Evolutionary conservation across 441 rosid genomes (phyloP).

Genomic region (Eruca vesicaria): DNA sequence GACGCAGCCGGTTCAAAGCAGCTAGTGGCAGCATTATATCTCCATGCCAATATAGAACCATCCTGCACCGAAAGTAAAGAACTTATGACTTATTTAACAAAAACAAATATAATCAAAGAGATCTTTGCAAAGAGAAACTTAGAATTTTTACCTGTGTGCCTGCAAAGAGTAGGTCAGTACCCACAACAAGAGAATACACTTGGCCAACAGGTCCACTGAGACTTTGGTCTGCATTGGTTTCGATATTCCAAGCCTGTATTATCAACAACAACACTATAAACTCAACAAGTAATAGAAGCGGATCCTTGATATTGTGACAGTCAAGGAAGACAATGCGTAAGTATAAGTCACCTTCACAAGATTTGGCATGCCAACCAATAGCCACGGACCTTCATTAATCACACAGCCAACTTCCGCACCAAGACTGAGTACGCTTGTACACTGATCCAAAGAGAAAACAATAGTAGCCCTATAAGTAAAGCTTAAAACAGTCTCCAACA

Average conservation of each 20-base stretch:
- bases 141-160: slow-evolving; percentile 42
- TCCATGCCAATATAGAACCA: slow-evolving; percentile 92
- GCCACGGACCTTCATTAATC: slow-evolving; percentile 97
- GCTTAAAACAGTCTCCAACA: slow-evolving; percentile 2
- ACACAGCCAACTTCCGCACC: slow-evolving; percentile 96
- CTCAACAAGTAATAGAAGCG: slow-evolving; percentile 1
- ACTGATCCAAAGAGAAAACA: slow-evolving; percentile 46
- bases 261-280: slow-evolving; percentile 25
- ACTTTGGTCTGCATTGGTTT: slow-evolving; percentile 66
- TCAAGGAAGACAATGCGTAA: background rate
- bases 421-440: slow-evolving; percentile 58
- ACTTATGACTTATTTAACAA: background rate
- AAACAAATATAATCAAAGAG: background rate
- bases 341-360: slow-evolving; percentile 66
- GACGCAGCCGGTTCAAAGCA: slow-evolving; percentile 90
- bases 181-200: slow-evolving; percentile 90
- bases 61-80: slow-evolving; percentile 49
- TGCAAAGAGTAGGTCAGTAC: slow-evolving; percentile 80
- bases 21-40: slow-evolving; percentile 61
- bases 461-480: slow-evolving; percentile 6
- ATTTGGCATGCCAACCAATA: slow-evolving; percentile 89
- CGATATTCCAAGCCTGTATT: slow-evolving; percentile 88
- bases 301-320: background rate
- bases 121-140: background rate
- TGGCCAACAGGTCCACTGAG: slow-evolving; percentile 97